These are phyloP conservation scores for Cryptococcus sp. DNA, from an alignment of 1,284 basidiomycete genomes.

Conservation along the genomic window DNA sequence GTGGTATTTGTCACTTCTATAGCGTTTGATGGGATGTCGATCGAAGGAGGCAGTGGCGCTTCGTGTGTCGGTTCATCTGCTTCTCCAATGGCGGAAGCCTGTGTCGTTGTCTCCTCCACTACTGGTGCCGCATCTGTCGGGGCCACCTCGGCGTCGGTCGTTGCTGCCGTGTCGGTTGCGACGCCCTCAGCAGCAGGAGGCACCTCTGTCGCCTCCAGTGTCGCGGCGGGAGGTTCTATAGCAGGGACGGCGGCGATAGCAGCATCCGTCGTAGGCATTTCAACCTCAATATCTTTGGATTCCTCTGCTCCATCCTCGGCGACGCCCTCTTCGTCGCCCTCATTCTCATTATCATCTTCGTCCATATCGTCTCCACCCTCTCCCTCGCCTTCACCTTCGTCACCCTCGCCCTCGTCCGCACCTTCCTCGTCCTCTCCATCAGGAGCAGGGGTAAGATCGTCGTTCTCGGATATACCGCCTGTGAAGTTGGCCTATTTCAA, in stretches of 20 bases:
- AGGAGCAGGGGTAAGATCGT: conserved; percentile 18
- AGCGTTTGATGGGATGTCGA: conserved; percentile 32
- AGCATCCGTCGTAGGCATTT: conserved; percentile 6
- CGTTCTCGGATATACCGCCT: conserved; percentile 8
- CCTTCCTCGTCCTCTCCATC: conserved; percentile 17
- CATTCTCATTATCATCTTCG: conserved; percentile 24
- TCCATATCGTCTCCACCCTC: conserved; percentile 25
- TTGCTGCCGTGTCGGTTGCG: background rate
- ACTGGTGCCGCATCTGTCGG: background rate
- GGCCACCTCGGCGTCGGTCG: background rate
- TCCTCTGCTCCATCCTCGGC: conserved; percentile 17
- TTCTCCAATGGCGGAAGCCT: background rate
- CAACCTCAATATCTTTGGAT: conserved; percentile 14
- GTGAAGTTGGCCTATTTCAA: conserved; percentile 9
- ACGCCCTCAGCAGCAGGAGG: conserved; percentile 1
- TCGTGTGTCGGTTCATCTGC: conserved; percentile 9
- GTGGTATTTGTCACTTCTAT: conserved; percentile 32
- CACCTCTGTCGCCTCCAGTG: background rate
- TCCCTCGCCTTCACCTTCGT: conserved; percentile 12
- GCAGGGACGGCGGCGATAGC: conserved; percentile 1
- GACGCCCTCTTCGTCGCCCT: conserved; percentile 18
- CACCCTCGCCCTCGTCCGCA: conserved; percentile 12
- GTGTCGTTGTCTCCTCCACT: background rate
- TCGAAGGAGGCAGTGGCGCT: conserved; percentile 10
- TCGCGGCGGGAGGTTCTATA: background rate